These are phyloP conservation scores for Lasiodiplodia theobromae DNA, from an alignment of 2,329 filamentous ascomycete species.

Conservation along the genomic window DNA sequence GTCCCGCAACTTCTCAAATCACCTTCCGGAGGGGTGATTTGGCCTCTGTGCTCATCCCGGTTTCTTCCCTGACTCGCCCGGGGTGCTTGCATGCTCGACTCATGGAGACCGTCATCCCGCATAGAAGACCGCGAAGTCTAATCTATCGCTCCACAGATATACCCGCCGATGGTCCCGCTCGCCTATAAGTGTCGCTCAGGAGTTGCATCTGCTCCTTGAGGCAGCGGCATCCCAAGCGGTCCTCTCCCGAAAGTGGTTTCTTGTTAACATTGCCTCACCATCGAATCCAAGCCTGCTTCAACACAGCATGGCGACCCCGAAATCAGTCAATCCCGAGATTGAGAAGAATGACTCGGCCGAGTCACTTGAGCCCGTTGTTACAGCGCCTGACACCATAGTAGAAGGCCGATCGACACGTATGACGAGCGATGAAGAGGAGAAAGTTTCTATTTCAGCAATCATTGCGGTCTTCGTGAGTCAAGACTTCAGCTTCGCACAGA, in stretches of 20 bases:
- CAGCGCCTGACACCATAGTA: neutral
- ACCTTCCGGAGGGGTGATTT: neutral
- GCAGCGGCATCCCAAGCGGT: neutral
- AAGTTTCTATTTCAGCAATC: constrained; percentile 15
- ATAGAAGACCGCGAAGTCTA: neutral
- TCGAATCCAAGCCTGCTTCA: neutral
- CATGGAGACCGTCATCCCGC: neutral
- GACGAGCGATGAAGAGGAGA: constrained; percentile 3
- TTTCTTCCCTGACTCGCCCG: neutral
- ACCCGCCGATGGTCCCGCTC: neutral
- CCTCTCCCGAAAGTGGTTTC: neutral
- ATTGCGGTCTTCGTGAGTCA: constrained; percentile 25
- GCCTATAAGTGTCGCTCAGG: neutral
- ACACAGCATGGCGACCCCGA: constrained; percentile 3
- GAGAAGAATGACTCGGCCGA: constrained; percentile 4
- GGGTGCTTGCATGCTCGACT: neutral
- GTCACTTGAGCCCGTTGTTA: neutral
- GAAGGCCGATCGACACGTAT: neutral
- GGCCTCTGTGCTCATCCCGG: neutral
- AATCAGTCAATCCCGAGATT: neutral
- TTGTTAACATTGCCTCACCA: neutral
- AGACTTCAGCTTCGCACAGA: neutral
- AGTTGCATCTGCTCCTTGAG: neutral
- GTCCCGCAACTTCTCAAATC: neutral
- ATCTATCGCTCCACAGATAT: constrained; percentile 8